Base-by-base conservation (phyloP, 2,329 filamentous ascomycete species). In the Spiromastix sp. region DNA sequence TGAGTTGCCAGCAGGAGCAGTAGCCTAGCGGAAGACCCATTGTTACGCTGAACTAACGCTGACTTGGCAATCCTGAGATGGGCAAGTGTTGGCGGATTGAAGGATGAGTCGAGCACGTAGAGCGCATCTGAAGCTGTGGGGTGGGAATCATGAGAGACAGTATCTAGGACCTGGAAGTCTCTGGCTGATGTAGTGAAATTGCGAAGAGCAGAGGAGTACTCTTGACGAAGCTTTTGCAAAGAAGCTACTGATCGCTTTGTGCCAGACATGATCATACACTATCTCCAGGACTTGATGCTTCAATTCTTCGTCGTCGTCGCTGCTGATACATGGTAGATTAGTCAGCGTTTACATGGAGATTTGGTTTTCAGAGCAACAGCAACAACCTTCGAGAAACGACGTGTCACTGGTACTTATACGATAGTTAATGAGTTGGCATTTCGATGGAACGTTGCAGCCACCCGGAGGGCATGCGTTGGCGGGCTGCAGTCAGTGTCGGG, bases 31-130 rank as follows among this genome's bases (percentile, higher is more conserved):
- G 62, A 42, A 16, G 48, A 42, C 35, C 39, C 37, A 5, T 47
- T 41, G 12, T 55, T 49, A 25, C 61, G 55, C 29, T 27, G 20
- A 24, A 30, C 54, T 4, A 79, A 44, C 2, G 74, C 73, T 11
- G 69, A 68, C 19, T 60, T 63, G 4, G 68, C 71, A 21, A 80
- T 68, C 15, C 61, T 59, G 12, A 70, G 58, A 48, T 80, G 75
- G 7, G 75, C 76, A 34, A 63, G 59, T 3, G 72, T 75, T 2
- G 76, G 76, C 8, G 76, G 76, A 42, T 80, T 80, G 66, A 78
- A 79, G 16, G 73, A 77, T 1, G 74, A 78, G 50, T 79, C 76
- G 30, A 79, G 63, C 37, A 80, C 73, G 54, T 75, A 76, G 34
- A 80, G 66, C n/a, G 51, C 46, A n/a, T 48, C 45, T 21, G 54